Percentiles rank a stretch among this genome's conserved stretches.
phyloP scores from a whole-genome alignment of 768 basidiomycete genomes.

The Xanthoconium stramineum region DNA sequence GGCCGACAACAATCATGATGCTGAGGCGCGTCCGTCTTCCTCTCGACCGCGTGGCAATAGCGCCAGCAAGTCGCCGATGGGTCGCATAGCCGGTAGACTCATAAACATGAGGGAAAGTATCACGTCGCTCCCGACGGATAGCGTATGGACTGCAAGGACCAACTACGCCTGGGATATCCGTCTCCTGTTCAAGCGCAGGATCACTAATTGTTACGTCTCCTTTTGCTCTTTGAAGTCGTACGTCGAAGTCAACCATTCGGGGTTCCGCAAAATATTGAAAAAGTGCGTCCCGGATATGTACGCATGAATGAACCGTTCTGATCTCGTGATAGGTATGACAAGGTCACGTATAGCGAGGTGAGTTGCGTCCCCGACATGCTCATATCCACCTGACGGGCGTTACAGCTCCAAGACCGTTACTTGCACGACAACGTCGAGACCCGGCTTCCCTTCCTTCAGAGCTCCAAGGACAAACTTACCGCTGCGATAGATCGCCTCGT shows the following conservation, averaged over 20 bases:
- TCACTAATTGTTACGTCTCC: constrained; percentile 77
- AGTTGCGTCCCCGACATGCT: constrained; percentile 1
- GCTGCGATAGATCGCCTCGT: constrained; percentile 56
- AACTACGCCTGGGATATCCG: constrained; percentile 83
- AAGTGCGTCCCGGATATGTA: constrained; percentile 53
- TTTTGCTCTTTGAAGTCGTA: constrained; percentile 79
- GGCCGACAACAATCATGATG: constrained; percentile 37
- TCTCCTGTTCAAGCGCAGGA: constrained; percentile 83
- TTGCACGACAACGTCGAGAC: constrained; percentile 67
- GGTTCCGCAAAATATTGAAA: constrained; percentile 93
- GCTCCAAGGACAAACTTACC: constrained; percentile 61
- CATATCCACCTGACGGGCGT: neutral
- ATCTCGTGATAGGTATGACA: constrained; percentile 75
- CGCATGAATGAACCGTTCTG: neutral
- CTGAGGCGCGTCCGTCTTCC: constrained; percentile 25
- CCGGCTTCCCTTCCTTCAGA: constrained; percentile 63
- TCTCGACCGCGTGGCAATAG: constrained; percentile 25
- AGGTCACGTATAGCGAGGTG: constrained; percentile 75
- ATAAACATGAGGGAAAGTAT: constrained; percentile 52
- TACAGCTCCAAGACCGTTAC: constrained; percentile 74
- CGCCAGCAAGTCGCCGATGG: constrained; percentile 34
- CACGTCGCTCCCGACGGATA: constrained; percentile 40
- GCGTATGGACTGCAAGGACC: constrained; percentile 76
- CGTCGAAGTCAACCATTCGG: constrained; percentile 88
- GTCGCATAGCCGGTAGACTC: constrained; percentile 45